Percentiles rank a stretch among this genome's conserved stretches.
phyloP scores from a whole-genome alignment of 2,329 filamentous ascomycete genomes.

The Trichoderma cornu-damae region DNA sequence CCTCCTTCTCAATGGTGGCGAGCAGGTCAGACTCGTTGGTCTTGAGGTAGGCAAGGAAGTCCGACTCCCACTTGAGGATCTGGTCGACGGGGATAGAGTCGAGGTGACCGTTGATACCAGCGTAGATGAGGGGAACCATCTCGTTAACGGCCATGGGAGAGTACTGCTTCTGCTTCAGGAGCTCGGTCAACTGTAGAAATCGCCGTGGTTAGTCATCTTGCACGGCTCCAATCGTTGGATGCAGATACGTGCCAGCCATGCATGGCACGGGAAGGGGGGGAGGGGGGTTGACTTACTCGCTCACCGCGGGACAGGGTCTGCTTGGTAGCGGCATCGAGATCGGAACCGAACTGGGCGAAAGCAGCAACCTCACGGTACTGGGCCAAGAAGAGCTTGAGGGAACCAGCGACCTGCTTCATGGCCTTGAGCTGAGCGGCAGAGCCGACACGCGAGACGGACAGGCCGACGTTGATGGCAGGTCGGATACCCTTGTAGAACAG shows the following conservation, averaged over 20 bases:
- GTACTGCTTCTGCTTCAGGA: slow-evolving; percentile 99
- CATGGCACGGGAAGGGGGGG: background rate
- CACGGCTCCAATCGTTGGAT: background rate
- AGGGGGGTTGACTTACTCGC: slow-evolving; percentile 59
- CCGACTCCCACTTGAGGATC: slow-evolving; percentile 89
- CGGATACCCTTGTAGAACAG: slow-evolving; percentile 99
- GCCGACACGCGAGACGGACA: slow-evolving; percentile 99
- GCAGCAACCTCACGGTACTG: slow-evolving; percentile 99
- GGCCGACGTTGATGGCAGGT: slow-evolving; percentile 99
- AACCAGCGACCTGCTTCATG: slow-evolving; percentile 99
- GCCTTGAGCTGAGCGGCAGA: slow-evolving; percentile 99
- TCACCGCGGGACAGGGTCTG: slow-evolving; percentile 98
- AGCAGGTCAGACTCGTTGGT: slow-evolving; percentile 82
- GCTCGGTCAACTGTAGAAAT: slow-evolving; percentile 75
- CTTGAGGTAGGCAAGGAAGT: slow-evolving; percentile 90
- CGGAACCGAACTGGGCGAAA: slow-evolving; percentile 99
- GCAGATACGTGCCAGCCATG: background rate
- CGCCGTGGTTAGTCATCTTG: slow-evolving; percentile 12
- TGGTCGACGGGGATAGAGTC: slow-evolving; percentile 84
- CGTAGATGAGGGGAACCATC: slow-evolving; percentile 99
- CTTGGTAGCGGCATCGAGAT: slow-evolving; percentile 98
- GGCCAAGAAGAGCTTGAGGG: slow-evolving; percentile 99
- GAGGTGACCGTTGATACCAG: slow-evolving; percentile 96
- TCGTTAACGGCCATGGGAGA: slow-evolving; percentile 97
- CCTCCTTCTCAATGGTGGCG: slow-evolving; percentile 89